phyloP scores from a whole-genome alignment of 2,329 filamentous ascomycete species.

The Aspergillus fijiensis region DNA sequence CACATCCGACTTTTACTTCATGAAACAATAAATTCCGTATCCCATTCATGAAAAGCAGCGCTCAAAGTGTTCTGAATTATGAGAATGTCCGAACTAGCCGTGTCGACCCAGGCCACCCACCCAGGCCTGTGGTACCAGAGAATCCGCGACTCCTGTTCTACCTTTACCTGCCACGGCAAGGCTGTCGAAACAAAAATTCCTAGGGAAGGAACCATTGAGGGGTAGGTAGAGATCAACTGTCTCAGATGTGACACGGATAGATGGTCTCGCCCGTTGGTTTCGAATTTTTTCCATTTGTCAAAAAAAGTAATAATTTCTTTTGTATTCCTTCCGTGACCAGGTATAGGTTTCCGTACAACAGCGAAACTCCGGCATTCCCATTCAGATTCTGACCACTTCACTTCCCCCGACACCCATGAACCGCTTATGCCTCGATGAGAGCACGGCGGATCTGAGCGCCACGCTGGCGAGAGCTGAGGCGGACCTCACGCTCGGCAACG shows the following conservation, averaged over 20 bases:
- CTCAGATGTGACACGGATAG: background rate
- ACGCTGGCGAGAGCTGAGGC: slow-evolving; percentile 89
- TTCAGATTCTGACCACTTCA: slow-evolving; percentile 32
- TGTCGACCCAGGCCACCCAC: slow-evolving; percentile 3
- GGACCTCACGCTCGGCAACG: slow-evolving; percentile 64
- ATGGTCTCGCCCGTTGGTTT: slow-evolving; percentile 11
- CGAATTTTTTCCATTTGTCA: slow-evolving; percentile 18
- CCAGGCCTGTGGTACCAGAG: background rate
- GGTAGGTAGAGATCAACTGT: slow-evolving; percentile 6
- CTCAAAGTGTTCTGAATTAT: slow-evolving; percentile 17
- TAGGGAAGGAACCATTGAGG: background rate
- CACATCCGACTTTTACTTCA: background rate
- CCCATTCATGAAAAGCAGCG: slow-evolving; percentile 20
- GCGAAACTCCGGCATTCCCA: slow-evolving; percentile 40
- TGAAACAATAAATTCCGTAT: slow-evolving; percentile 16
- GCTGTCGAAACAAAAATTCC: background rate
- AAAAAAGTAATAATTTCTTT: slow-evolving; percentile 23
- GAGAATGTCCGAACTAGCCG: slow-evolving; percentile 11
- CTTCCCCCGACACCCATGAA: slow-evolving; percentile 29
- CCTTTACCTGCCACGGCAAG: background rate
- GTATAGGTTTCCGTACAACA: slow-evolving; percentile 34
- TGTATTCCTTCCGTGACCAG: slow-evolving; percentile 31
- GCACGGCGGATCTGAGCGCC: slow-evolving; percentile 64
- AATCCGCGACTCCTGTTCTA: background rate
- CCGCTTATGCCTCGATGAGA: slow-evolving; percentile 57